phyloP scores from a whole-genome alignment of 352 stramenopile species.

The Phytopythium cucurbitacearum region DNA sequence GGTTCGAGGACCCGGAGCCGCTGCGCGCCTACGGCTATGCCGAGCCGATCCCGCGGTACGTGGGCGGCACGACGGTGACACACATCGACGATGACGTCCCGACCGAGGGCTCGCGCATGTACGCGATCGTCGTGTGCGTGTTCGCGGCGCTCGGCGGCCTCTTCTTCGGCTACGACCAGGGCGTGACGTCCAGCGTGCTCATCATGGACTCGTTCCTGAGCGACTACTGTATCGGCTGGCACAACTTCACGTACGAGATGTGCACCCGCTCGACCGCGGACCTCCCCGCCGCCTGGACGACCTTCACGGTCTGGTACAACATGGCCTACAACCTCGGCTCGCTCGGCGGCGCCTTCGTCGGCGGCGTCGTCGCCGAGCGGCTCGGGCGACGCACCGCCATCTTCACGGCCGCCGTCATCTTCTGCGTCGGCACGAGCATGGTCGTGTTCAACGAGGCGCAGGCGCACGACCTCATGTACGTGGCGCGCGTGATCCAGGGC shows the following conservation, averaged over 20 bases:
- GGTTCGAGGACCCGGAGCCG: neutral
- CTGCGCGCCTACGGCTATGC: too few species aligned
- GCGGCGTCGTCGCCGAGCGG: conserved; percentile 15
- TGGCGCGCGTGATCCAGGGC: conserved; percentile 25
- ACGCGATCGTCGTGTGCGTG: conserved; percentile 29
- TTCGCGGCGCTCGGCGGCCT: conserved; percentile 22
- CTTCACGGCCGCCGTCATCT: conserved; percentile 30
- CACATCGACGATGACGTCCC: conserved; percentile 11
- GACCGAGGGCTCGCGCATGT: conserved; percentile 26
- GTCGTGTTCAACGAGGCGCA: conserved; percentile 23
- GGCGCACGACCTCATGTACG: conserved; percentile 18
- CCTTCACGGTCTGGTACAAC: conserved; percentile 10
- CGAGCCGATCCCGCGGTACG: conserved; percentile 3
- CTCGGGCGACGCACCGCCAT: conserved; percentile 26
- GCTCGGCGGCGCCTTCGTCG: conserved; percentile 15
- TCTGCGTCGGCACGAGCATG: conserved; percentile 30
- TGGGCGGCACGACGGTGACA: conserved; percentile 8
- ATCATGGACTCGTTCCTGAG: conserved; percentile 46
- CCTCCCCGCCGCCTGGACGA: conserved; percentile 8
- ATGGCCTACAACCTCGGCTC: conserved; percentile 21
- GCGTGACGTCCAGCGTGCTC: conserved; percentile 31
- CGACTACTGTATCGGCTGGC: conserved; percentile 26
- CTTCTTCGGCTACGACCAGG: conserved; percentile 34
- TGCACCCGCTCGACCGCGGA: conserved; percentile 11
- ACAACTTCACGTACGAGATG: conserved; percentile 20